Evolutionary conservation across 768 basidiomycete genomes (phyloP).

Genomic region (Rhodotorula kratochvilovae): DNA sequence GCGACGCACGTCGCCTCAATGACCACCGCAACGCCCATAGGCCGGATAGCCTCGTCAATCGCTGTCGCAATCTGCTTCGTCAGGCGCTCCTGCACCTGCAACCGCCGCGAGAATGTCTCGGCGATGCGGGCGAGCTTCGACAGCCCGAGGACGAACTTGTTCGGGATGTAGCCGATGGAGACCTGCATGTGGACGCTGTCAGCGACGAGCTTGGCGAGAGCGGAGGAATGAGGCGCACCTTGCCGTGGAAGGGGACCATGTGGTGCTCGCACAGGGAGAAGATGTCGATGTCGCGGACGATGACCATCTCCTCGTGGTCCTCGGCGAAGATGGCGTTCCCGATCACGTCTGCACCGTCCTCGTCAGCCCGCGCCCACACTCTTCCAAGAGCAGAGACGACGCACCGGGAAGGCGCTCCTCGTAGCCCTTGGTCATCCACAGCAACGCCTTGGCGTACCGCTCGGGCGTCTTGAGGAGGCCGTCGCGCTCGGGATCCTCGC

Average conservation of each 20-base stretch:
- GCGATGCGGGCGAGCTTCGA: conserved; percentile 96
- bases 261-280: conserved; percentile 98
- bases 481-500: conserved; percentile 94
- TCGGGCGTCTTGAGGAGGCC: conserved; percentile 88
- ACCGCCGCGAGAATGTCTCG: conserved; percentile 88
- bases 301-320: conserved; percentile 99
- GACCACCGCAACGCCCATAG: conserved; percentile 95
- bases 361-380: no score
- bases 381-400: conserved; percentile 1
- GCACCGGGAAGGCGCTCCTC: conserved; percentile 86
- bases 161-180: conserved; percentile 96
- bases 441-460: conserved; percentile 88
- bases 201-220: not conserved
- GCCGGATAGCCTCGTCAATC: conserved; percentile 97
- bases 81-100: conserved; percentile 95
- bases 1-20: conserved; percentile 89
- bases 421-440: conserved; percentile 99
- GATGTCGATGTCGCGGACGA: conserved; percentile 94
- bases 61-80: conserved; percentile 97
- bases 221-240: conserved; percentile 56
- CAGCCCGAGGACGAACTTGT: conserved; percentile 84
- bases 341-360: conserved; percentile 68
- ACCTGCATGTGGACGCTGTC: conserved; percentile 56
- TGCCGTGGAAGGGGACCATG: conserved; percentile 94
- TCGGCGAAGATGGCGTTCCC: conserved; percentile 98